phyloP scores from a whole-genome alignment of 148 eudicot genomes.

The Rheum nobile region DNA sequence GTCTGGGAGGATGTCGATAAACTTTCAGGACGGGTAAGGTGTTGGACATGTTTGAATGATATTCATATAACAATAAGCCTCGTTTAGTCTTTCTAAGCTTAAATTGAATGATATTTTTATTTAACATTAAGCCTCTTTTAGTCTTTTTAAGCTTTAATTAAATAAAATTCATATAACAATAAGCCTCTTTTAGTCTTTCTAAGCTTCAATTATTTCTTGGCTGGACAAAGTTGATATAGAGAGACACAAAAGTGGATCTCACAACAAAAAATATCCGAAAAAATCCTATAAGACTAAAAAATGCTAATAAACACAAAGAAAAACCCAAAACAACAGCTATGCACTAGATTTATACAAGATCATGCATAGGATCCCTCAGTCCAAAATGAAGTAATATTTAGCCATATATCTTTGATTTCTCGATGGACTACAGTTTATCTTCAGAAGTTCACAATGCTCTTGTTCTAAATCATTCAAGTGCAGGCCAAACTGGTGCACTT shows the following conservation, averaged over 20 bases:
- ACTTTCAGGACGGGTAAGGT: conserved; percentile 67
- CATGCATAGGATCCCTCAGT: neutral
- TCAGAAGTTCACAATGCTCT: neutral
- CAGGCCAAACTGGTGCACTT: neutral
- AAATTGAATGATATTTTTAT: too few species aligned
- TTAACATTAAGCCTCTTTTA: neutral
- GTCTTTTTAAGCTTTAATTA: too few species aligned
- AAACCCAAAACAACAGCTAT: neutral
- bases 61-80: neutral
- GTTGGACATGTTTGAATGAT: neutral
- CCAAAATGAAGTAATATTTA: neutral
- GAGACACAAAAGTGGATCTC: neutral
- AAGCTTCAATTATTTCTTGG: neutral
- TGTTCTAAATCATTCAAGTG: neutral
- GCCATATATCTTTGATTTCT: neutral
- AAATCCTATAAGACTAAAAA: neutral
- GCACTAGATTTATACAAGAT: neutral
- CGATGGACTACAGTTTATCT: neutral
- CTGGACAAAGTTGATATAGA: neutral
- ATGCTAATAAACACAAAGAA: neutral
- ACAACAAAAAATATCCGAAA: neutral
- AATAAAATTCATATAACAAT: too few species aligned
- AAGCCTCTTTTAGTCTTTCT: neutral
- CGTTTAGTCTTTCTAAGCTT: neutral
- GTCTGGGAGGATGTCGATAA: conserved; percentile 66